Percentiles rank a stretch among this genome's conserved stretches.
These are phyloP conservation scores for Trichoderma sp. DNA, from an alignment of 2,329 filamentous ascomycete genomes.

Conservation along the genomic window DNA sequence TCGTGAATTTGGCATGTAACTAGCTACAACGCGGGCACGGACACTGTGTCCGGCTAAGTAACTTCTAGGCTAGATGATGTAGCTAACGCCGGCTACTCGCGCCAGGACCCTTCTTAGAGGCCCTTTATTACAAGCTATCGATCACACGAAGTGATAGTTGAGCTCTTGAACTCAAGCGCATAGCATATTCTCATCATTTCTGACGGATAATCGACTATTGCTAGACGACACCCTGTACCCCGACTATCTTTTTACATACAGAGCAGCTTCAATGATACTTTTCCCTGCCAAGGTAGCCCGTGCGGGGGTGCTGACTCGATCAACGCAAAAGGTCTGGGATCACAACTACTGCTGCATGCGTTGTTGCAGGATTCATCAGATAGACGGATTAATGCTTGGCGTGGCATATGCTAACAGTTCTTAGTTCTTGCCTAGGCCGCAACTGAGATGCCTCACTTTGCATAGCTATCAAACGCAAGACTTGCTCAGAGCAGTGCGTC, in stretches of 20 bases:
- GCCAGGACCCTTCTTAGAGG: neutral
- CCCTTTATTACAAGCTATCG: neutral
- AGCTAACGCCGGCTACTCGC: slow-evolving; percentile 2
- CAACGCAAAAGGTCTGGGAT: neutral
- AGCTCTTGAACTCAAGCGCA: neutral
- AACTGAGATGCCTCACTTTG: slow-evolving; percentile 30
- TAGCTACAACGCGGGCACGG: neutral
- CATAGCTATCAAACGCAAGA: slow-evolving; percentile 36
- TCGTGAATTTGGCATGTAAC: neutral
- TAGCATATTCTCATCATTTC: neutral
- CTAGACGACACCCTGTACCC: neutral
- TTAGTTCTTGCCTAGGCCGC: slow-evolving; percentile 9
- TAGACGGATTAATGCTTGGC: neutral
- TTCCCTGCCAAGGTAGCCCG: neutral
- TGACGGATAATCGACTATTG: neutral
- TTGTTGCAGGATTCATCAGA: neutral
- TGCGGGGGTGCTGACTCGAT: slow-evolving; percentile 12
- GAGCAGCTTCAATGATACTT: neutral
- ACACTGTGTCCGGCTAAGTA: neutral
- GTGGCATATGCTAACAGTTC: neutral
- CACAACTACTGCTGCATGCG: neutral
- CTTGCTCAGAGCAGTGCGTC: slow-evolving; percentile 32
- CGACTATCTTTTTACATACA: neutral
- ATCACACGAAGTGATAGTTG: neutral
- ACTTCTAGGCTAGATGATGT: neutral